Evolutionary conservation across 1,284 basidiomycete genomes (phyloP), one percentile per base, ranked within the genome.

Genomic region (Apiotrichum porosum): DNA sequence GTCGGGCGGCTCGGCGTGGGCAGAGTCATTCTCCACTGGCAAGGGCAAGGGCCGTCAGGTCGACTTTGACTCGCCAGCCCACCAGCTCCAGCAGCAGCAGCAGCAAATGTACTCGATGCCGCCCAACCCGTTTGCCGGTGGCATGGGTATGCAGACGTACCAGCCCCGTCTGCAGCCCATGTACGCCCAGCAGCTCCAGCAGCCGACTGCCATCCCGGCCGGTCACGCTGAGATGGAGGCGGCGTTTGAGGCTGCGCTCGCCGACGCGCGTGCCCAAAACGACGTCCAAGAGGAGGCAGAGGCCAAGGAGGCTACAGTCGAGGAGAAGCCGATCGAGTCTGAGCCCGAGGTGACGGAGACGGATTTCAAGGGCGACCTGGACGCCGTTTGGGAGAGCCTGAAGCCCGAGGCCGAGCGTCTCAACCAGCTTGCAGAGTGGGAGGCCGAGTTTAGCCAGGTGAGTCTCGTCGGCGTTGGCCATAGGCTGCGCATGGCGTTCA

Each of bases 361-460:
- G 21, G 49, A 51, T 22, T 74, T 78, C n/a, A 70, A 68, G 49
- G 71, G 69, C 24, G 72, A 75, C 43, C 66, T 76, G 28, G 73
- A 76, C 26, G 64, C 63, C 45, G 68, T 75, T n/a, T 75, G 74
- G 74, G 66, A 75, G 52, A 68, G 68, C 34, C 55, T 73, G 43
- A 62, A 62, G 52, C 65, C 79, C 76, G 37, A 72, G 76, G 66
- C 65, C 3, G 63, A 67, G 50, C 53, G 66, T 17, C 52, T 68
- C 26, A 82, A 83, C 63, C 83, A 89, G 56, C 69, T 89, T 39
- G 81, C 84, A 4, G 84, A 84, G 66, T 94, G 90, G 90, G 92
- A 94, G 67, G 82, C 83, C 9, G 84, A 93, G 68, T 89, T 92
- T 62, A 86, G 86, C 50, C 84, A 88, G 60, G 69, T 72, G 42